These are phyloP conservation scores for Heterobasidion irregulare DNA, from an alignment of 1,284 basidiomycete species.

Conservation along the genomic window DNA sequence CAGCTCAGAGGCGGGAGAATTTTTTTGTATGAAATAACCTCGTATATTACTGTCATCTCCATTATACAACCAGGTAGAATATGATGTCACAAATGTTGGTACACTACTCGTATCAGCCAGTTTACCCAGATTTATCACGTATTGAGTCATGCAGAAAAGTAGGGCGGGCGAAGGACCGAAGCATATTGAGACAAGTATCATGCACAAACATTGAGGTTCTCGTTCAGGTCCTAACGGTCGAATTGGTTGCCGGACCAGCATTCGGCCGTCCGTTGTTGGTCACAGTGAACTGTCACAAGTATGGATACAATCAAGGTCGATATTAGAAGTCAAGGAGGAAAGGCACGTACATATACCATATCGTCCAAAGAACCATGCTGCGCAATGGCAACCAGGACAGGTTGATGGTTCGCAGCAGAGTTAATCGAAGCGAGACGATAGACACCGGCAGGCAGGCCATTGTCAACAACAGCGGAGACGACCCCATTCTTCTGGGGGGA, in stretches of 20 bases:
- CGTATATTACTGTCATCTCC: too few species aligned
- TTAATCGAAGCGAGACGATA: slow-evolving; percentile 58
- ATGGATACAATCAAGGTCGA: not conserved
- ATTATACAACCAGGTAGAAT: too few species aligned
- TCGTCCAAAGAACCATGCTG: slow-evolving; percentile 55
- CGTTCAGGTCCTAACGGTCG: not conserved
- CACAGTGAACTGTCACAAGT: slow-evolving; percentile 31
- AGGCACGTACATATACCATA: slow-evolving; percentile 42
- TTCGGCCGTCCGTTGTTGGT: slow-evolving; percentile 13
- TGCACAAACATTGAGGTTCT: not conserved
- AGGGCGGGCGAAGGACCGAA: slow-evolving; percentile 7
- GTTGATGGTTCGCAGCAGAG: slow-evolving; percentile 57
- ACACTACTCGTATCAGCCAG: too few species aligned
- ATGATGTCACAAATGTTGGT: too few species aligned
- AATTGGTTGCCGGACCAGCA: not conserved
- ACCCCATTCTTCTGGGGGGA: slow-evolving; percentile 38
- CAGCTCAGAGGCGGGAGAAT: too few species aligned
- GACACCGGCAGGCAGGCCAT: slow-evolving; percentile 48
- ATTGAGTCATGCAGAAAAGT: too few species aligned
- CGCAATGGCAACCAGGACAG: slow-evolving; percentile 52
- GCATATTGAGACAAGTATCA: not conserved
- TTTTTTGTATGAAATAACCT: too few species aligned
- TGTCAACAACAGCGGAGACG: slow-evolving; percentile 41
- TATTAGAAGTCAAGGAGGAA: not conserved
- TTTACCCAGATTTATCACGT: too few species aligned